A percentile compares a stretch with the other conserved stretches of the same genome.
Conservation (phyloP, 2,329 filamentous ascomycete species). For the Cercospora sesami region DNA sequence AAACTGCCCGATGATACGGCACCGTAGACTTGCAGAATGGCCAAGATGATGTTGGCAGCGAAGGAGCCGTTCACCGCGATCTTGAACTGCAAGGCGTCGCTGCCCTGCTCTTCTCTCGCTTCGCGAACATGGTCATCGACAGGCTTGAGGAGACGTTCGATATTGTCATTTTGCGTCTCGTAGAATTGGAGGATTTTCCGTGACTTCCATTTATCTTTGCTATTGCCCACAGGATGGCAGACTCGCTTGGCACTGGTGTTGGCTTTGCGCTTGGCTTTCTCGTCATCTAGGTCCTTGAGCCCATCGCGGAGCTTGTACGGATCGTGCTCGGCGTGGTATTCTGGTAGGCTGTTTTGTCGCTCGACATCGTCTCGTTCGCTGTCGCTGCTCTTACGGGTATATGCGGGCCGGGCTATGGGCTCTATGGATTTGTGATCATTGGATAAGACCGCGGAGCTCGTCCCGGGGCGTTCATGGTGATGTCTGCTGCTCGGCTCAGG, state of each 20-base stretch:
- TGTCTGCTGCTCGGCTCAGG: conserved; percentile 31
- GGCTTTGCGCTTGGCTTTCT: conserved; percentile 70
- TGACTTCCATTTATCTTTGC: conserved; percentile 46
- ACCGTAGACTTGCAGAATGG: conserved; percentile 82
- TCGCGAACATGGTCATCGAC: conserved; percentile 87
- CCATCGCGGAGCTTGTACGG: conserved; percentile 76
- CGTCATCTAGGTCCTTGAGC: conserved; percentile 75
- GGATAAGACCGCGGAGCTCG: conserved; percentile 28
- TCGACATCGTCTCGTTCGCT: conserved; percentile 44
- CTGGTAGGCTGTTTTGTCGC: conserved; percentile 53
- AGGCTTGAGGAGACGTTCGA: conserved; percentile 84
- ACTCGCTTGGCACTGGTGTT: conserved; percentile 75
- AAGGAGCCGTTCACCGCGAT: conserved; percentile 70
- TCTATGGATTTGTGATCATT: conserved; percentile 34
- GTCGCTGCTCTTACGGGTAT: conserved; percentile 35
- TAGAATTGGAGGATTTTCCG: conserved; percentile 78
- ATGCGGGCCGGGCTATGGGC: conserved; percentile 37
- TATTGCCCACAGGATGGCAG: conserved; percentile 47
- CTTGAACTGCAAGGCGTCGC: conserved; percentile 75
- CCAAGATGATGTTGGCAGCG: conserved; percentile 75
- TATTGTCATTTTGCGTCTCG: conserved; percentile 86
- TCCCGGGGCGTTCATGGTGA: conserved; percentile 27
- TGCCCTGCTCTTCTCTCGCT: conserved; percentile 74
- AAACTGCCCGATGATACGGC: conserved; percentile 85
- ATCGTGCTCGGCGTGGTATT: conserved; percentile 66